Conservation (phyloP, 2,329 filamentous ascomycete genomes). For the Botrytis squamosa region DNA sequence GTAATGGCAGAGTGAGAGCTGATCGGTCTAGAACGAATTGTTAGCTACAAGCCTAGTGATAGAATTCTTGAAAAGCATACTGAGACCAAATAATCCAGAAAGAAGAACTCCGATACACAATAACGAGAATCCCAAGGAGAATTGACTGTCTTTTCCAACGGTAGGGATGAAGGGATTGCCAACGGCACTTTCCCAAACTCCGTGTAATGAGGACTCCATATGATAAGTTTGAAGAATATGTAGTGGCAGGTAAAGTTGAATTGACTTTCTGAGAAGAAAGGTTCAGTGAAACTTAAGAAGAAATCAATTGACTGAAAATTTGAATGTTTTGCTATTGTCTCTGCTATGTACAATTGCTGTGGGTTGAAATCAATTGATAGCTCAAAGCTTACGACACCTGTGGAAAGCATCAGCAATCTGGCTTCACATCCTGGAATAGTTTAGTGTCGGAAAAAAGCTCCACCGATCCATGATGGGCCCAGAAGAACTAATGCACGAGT, state of each 20-base stretch:
- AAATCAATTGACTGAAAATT: slow-evolving; percentile 10
- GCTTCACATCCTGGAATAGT: slow-evolving; percentile 22
- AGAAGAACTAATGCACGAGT: slow-evolving; percentile 23
- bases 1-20: slow-evolving; percentile 68
- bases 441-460: slow-evolving; percentile 24
- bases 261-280: background rate
- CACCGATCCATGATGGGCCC: slow-evolving; percentile 13
- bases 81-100: slow-evolving; percentile 79
- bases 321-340: background rate
- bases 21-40: slow-evolving; percentile 66
- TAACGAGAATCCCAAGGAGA: slow-evolving; percentile 74
- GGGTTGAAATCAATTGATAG: background rate
- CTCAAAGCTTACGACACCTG: slow-evolving; percentile 24
- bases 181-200: slow-evolving; percentile 92
- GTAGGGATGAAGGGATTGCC: slow-evolving; percentile 79
- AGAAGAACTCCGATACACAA: slow-evolving; percentile 70
- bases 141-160: slow-evolving; percentile 80
- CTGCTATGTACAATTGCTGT: background rate
- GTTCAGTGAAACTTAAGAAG: background rate
- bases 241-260: background rate
- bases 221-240: slow-evolving; percentile 50
- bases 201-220: slow-evolving; percentile 80
- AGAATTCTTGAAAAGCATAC: slow-evolving; percentile 51
- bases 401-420: slow-evolving; percentile 25
- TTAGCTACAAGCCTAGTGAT: background rate